phyloP scores from a whole-genome alignment of 352 stramenopile species.

The Pythium dissimile region DNA sequence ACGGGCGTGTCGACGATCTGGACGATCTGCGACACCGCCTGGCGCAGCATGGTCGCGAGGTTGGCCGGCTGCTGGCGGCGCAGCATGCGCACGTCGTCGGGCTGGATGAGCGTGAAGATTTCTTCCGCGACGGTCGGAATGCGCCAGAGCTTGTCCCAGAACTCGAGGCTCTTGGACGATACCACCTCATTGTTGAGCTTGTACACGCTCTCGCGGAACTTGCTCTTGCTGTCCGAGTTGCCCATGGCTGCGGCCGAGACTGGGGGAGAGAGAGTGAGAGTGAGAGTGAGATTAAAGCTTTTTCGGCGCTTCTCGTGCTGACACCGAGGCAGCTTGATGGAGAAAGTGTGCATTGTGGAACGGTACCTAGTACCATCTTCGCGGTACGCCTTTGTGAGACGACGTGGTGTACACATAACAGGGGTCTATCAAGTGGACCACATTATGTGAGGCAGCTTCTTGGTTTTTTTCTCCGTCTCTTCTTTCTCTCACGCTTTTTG shows the following conservation, averaged over 20 bases:
- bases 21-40: slow-evolving; percentile 77
- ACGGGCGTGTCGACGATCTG: slow-evolving; percentile 87
- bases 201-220: slow-evolving; percentile 90
- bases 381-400: neutral
- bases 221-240: slow-evolving; percentile 90
- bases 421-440: neutral
- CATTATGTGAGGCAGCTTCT: neutral
- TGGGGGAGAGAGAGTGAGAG: neutral
- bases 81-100: slow-evolving; percentile 86
- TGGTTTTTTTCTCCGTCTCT: too few relatives aligned
- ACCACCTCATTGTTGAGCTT: slow-evolving; percentile 89
- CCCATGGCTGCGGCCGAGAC: slow-evolving; percentile 43
- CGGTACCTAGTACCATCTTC: neutral
- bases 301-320: slow-evolving; percentile 19
- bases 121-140: slow-evolving; percentile 86
- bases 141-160: slow-evolving; percentile 89
- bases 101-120: slow-evolving; percentile 89
- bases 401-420: neutral
- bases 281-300: too few relatives aligned
- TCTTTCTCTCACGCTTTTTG: neutral
- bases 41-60: slow-evolving; percentile 77
- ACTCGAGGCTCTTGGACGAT: slow-evolving; percentile 84
- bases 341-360: slow-evolving; percentile 1
- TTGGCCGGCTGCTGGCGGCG: slow-evolving; percentile 80
- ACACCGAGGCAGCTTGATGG: slow-evolving; percentile 3